These are phyloP conservation scores for Solanum phureja DNA, from an alignment of 257 asterid genomes.

Conservation along the genomic window DNA sequence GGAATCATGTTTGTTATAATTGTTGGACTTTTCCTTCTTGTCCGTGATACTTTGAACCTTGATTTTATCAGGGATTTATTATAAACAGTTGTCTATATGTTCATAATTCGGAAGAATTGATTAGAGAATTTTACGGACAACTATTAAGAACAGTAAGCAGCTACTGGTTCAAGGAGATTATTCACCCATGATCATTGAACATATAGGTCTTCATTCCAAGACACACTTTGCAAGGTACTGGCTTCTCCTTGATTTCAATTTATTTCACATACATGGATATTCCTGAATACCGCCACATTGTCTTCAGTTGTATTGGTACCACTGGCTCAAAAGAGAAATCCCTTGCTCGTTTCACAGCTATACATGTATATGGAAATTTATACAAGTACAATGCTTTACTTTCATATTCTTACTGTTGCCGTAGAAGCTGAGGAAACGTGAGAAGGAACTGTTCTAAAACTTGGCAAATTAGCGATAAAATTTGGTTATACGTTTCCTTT, in stretches of 20 bases:
- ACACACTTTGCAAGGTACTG: background rate
- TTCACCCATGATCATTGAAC: background rate
- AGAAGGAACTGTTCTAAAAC: background rate
- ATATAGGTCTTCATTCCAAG: background rate
- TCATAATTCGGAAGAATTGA: background rate
- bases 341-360: background rate
- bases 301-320: background rate
- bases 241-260: slow-evolving; percentile 4
- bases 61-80: slow-evolving; percentile 69
- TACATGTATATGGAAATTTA: background rate
- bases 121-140: background rate
- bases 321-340: background rate
- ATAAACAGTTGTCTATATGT: slow-evolving; percentile 21
- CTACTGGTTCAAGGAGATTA: background rate
- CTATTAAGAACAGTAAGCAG: background rate
- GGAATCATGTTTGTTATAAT: slow-evolving; percentile 65
- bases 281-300: background rate
- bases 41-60: slow-evolving; percentile 83
- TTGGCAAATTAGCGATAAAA: background rate
- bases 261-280: background rate
- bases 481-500: background rate
- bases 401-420: background rate
- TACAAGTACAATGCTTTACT: background rate
- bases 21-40: slow-evolving; percentile 77
- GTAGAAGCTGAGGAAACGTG: background rate